Conservation (phyloP, 2,329 filamentous ascomycete species). For the Colletotrichum coccodes region DNA sequence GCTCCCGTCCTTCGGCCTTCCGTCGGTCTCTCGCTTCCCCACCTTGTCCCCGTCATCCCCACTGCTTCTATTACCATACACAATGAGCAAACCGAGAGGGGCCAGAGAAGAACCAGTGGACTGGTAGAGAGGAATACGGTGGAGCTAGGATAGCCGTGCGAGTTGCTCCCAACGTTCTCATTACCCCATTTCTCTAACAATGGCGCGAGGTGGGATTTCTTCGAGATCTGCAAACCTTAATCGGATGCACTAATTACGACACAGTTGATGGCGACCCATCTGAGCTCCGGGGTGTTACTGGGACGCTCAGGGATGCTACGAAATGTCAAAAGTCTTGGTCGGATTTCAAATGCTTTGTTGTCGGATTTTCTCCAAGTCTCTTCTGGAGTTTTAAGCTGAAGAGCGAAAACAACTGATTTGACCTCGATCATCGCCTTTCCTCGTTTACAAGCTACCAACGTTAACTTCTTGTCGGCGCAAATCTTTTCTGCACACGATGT, state of each 20-base stretch:
- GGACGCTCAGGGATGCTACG: not conserved
- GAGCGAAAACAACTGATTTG: not conserved
- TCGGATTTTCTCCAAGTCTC: not conserved
- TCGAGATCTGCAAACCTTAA: slow-evolving; percentile 18
- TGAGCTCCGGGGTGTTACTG: not conserved
- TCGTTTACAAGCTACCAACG: not conserved
- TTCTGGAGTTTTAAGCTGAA: not conserved
- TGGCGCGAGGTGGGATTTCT: slow-evolving; percentile 15
- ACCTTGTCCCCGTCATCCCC: not conserved
- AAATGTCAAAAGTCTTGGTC: not conserved
- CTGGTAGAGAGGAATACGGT: not conserved
- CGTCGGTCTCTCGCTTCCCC: no score
- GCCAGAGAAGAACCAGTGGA: not conserved
- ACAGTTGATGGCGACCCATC: not conserved
- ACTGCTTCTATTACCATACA: not conserved
- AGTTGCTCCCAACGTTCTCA: not conserved
- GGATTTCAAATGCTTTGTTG: not conserved
- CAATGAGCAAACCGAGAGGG: not conserved
- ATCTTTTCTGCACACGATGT: not conserved
- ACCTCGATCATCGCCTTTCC: not conserved
- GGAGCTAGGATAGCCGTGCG: not conserved
- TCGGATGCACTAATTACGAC: not conserved
- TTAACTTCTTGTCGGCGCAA: not conserved
- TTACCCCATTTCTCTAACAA: slow-evolving; percentile 5
- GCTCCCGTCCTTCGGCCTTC: not conserved